Base-by-base conservation (phyloP, 106 monocot species). In the Acorus calamus region DNA sequence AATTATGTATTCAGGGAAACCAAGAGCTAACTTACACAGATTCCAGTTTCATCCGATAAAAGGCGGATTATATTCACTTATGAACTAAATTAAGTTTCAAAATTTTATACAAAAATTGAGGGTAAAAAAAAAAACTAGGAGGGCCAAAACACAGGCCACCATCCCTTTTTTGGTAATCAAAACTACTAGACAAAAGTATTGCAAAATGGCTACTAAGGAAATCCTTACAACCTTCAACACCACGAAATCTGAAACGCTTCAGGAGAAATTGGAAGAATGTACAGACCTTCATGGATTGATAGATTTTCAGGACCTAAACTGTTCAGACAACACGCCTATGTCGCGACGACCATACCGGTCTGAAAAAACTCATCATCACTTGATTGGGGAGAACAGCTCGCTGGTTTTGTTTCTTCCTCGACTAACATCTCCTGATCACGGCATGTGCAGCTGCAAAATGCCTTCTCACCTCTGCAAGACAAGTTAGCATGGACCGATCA, bases 361-460 rank as follows among this genome's bases (percentile, higher is more conserved):
- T 11, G 58, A 13, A 66, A 52, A 4, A 60, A 11, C 11, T 65
- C 74, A 0, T 62, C 69, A 11, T 52, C 41, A 9, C 50, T 51
- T 49, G 47, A 59, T 60, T 57, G 50, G 49, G 61, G 6, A n/a
- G 13, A 49, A 62, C 46, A 50, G 8, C 42, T 57, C 44, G 43
- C 46, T 11, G 53, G 53, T 4, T 76, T 58, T 14, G 48, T 65
- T 56, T 65, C 77, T 42, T 72, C 69, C 50, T 74, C 82, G 3
- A 71, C 71, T 48, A 67, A 63, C 49, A 67, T 83, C 70, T 78
- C 74, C 65, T 67, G 46, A 3, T 67, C 60, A 28, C 83, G 69
- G 71, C 83, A 83, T 9, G 71, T 63, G 13, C 53, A 57, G 70
- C 78, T 83, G 52, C 83, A 83, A 50, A 83, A 78, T 53, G 73